phyloP scores from a whole-genome alignment of 768 basidiomycete genomes.

The Boletus rubroflammeus region DNA sequence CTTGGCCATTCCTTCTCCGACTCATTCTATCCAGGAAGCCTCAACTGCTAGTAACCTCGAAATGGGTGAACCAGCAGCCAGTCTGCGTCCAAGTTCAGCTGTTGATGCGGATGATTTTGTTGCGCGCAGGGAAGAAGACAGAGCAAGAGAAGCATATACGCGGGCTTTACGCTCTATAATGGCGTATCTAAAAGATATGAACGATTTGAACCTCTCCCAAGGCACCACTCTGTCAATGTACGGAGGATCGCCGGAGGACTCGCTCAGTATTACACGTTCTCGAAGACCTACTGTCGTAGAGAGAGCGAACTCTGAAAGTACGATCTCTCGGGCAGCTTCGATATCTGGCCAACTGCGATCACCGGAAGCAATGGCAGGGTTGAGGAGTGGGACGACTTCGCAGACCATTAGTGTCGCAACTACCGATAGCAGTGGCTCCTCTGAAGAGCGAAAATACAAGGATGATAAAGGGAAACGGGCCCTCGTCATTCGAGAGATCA shows the following conservation, averaged over 20 bases:
- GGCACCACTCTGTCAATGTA: slow-evolving; percentile 55
- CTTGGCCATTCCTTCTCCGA: slow-evolving; percentile 61
- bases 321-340: slow-evolving; percentile 48
- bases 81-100: slow-evolving; percentile 44
- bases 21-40: slow-evolving; percentile 54
- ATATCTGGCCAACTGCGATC: slow-evolving; percentile 61
- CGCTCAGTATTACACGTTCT: slow-evolving; percentile 39
- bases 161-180: slow-evolving; percentile 87
- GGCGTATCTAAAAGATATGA: slow-evolving; percentile 95
- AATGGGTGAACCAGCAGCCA: slow-evolving; percentile 21
- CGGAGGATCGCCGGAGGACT: slow-evolving; percentile 47
- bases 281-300: slow-evolving; percentile 70
- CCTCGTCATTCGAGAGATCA: slow-evolving; percentile 85
- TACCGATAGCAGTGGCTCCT: slow-evolving; percentile 69
- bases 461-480: slow-evolving; percentile 84
- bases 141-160: slow-evolving; percentile 66
- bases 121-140: slow-evolving; percentile 65
- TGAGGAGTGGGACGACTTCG: slow-evolving; percentile 56
- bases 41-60: slow-evolving; percentile 39
- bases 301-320: slow-evolving; percentile 39
- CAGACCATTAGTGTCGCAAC: slow-evolving; percentile 72
- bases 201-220: slow-evolving; percentile 78
- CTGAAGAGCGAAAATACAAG: slow-evolving; percentile 85
- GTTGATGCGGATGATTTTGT: slow-evolving; percentile 41
- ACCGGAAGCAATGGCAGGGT: slow-evolving; percentile 55